These are phyloP conservation scores for Capronia epimyces DNA, from an alignment of 2,329 filamentous ascomycete species.

Conservation along the genomic window DNA sequence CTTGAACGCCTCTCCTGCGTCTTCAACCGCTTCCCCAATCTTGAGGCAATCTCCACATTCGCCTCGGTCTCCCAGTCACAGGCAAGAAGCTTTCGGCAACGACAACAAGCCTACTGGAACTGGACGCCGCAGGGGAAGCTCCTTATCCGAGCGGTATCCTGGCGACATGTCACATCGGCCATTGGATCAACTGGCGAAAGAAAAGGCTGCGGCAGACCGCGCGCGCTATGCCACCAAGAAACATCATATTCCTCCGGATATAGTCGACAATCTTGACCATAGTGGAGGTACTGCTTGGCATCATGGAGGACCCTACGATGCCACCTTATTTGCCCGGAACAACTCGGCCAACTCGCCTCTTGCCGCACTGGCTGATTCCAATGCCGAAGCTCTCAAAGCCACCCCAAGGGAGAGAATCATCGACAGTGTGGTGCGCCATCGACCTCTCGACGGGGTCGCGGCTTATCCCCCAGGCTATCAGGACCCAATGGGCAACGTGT, in stretches of 20 bases:
- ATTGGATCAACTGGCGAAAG: conserved; percentile 25
- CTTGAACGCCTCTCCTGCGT: conserved; percentile 48
- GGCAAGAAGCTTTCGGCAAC: conserved; percentile 22
- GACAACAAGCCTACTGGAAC: conserved; percentile 4
- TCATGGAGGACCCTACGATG: conserved; percentile 86
- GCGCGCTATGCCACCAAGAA: conserved; percentile 61
- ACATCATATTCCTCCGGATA: conserved; percentile 63
- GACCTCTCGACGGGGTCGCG: conserved; percentile 76
- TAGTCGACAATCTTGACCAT: conserved; percentile 73
- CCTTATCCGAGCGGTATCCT: conserved; percentile 32
- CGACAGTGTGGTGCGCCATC: conserved; percentile 66
- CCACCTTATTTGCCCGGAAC: conserved; percentile 70
- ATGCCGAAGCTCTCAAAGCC: conserved; percentile 70
- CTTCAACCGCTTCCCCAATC: conserved; percentile 52
- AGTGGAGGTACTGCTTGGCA: conserved; percentile 47
- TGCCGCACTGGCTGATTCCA: conserved; percentile 67
- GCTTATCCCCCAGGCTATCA: conserved; percentile 65
- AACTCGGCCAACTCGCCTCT: conserved; percentile 58
- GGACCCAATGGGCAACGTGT: conserved; percentile 63
- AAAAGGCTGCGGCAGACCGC: conserved; percentile 43
- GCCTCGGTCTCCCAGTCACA: conserved; percentile 17
- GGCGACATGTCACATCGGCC: conserved; percentile 27
- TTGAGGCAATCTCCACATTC: conserved; percentile 9
- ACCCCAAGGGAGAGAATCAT: conserved; percentile 72
- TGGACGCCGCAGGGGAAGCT: conserved; percentile 40